These are phyloP conservation scores for Dactylellina drechsleri DNA, from an alignment of 2,329 filamentous ascomycete genomes.

Conservation along the genomic window DNA sequence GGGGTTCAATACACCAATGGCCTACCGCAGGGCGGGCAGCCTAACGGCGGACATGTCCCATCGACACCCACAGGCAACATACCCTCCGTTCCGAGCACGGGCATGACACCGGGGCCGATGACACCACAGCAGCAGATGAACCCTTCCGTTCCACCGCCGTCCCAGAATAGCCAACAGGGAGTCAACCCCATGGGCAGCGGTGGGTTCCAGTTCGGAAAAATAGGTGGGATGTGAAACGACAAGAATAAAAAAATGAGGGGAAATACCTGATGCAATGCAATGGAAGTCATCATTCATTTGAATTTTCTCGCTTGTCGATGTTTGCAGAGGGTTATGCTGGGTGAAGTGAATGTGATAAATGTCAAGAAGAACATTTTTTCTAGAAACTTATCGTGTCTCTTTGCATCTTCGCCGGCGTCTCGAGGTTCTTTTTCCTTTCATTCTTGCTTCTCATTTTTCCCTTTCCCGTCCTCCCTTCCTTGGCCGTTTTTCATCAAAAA, in stretches of 20 bases:
- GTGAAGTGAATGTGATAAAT: conserved; percentile 10
- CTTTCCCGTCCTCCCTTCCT: not conserved
- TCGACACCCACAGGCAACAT: conserved; percentile 48
- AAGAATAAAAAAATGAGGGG: not conserved
- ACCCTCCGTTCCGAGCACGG: conserved; percentile 31
- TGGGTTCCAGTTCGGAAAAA: conserved; percentile 54
- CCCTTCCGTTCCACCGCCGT: conserved; percentile 37
- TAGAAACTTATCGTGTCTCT: conserved; percentile 28
- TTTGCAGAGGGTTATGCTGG: conserved; percentile 20
- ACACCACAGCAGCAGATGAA: conserved; percentile 54
- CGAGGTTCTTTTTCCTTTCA: conserved; percentile 1
- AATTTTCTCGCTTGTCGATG: conserved; percentile 4
- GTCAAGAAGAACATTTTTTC: conserved; percentile 17
- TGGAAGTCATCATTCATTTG: not conserved
- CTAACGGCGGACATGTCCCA: conserved; percentile 46
- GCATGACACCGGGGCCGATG: conserved; percentile 53
- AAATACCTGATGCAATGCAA: not conserved
- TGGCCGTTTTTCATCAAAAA: not conserved
- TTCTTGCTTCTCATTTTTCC: conserved; percentile 5
- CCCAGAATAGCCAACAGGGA: conserved; percentile 50
- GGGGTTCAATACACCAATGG: conserved; percentile 52
- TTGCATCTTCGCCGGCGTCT: conserved; percentile 30
- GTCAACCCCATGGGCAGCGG: conserved; percentile 53
- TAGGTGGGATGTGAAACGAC: conserved; percentile 46
- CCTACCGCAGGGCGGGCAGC: conserved; percentile 24